Evolutionary conservation across 108 stramenopile genomes (phyloP), one percentile per base, ranked within the genome.

Genomic region (Fragilariopsis cylindrus): DNA sequence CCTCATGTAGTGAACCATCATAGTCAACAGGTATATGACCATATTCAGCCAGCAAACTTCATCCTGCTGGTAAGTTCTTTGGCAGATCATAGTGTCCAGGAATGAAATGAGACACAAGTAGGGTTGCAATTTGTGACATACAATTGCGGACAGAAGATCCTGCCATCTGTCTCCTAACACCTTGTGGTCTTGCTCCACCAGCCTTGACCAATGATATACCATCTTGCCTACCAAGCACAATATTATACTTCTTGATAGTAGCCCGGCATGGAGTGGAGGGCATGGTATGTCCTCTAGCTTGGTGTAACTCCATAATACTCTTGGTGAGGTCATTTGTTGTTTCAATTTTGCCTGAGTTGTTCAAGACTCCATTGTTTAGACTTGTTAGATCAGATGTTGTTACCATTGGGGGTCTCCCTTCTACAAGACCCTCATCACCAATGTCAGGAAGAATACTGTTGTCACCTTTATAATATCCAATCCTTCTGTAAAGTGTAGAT

Each of bases 381-480:
- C 56, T 57, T 57, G 56, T n/a, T 19, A 57, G 56, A 57, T 57
- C 21, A 4, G 7, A 5, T 5, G 4, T 57, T 7, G 7, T 19
- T 19, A 57, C 56, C 5, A 57, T 5, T 4, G 56, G 4, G 5
- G 56, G 56, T 19, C 56, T 11, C 11, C 56, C 56, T 57, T 19
- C 21, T 11, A 5, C 21, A 57, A 57, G 5, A 12, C 56, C 56
- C 9, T 57, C 56, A 57, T 11, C 56, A 4, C 56, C 9, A 8
- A 19, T 57, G 18, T 19, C 5, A 19, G 56, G 56, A 4, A 57
- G 56, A 57, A 11, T 5, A n/a, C 11, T 57, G 7, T 4, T 11
- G 5, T 57, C 56, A 57, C n/a, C n/a, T n/a, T 57, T 57, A 19
- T 57, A 57, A 19, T 57, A n/a, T 57, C 56, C 11, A 57, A 57